Evolutionary conservation across 1,284 basidiomycete species (phyloP).

Genomic region (Takashimella tepidaria): DNA sequence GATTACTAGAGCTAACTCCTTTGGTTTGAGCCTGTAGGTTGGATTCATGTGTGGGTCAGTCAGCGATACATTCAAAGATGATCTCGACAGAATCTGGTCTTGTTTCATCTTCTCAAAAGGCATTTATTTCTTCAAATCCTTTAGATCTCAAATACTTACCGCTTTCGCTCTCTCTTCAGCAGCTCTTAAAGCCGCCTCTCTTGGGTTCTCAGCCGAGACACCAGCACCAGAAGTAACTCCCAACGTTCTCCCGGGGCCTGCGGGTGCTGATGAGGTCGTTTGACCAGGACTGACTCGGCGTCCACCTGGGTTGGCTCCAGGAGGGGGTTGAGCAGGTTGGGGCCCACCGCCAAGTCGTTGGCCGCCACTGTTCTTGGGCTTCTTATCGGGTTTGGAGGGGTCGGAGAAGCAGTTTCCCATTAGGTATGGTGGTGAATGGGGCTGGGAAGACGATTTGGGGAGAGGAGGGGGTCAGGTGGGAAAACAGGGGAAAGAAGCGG

Average conservation of each 20-base stretch:
- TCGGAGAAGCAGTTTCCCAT: conserved; percentile 49
- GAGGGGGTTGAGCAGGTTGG: conserved; percentile 2
- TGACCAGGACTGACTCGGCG: neutral
- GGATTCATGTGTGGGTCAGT: conserved; percentile 5
- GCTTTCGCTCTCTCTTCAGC: conserved; percentile 43
- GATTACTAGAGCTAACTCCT: conserved; percentile 40
- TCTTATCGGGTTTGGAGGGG: conserved; percentile 27
- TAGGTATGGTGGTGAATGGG: neutral
- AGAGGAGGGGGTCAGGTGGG: neutral
- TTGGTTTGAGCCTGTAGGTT: conserved; percentile 31
- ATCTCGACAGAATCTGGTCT: neutral
- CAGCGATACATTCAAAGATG: neutral
- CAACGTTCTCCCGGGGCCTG: conserved; percentile 15
- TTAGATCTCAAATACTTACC: conserved; percentile 26
- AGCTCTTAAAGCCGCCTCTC: conserved; percentile 38
- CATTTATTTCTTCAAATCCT: neutral
- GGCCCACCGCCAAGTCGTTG: conserved; percentile 41
- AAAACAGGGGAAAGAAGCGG: neutral
- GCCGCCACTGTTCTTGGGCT: conserved; percentile 22
- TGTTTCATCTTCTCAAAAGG: neutral
- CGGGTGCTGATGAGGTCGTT: neutral
- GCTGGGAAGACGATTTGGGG: neutral
- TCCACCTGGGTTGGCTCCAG: conserved; percentile 1
- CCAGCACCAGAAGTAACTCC: conserved; percentile 8
- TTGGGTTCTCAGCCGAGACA: conserved; percentile 22